phyloP scores from a whole-genome alignment of 1,284 basidiomycete genomes.

The Cryptococcus sp. region DNA sequence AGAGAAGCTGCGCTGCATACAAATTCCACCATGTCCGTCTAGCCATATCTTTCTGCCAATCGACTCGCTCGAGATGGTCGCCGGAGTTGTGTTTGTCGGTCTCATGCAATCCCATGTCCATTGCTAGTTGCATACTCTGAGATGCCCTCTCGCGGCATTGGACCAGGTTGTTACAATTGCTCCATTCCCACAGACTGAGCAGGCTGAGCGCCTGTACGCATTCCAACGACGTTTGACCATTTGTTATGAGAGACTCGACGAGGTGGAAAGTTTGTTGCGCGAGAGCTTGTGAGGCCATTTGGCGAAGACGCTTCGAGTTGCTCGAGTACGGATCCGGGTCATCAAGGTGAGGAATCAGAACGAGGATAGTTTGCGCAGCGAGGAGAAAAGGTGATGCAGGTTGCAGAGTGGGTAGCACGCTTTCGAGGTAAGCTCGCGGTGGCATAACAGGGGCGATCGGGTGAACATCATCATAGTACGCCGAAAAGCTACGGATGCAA shows the following conservation, averaged over 20 bases:
- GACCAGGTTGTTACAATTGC: conserved; percentile 37
- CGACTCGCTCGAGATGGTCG: conserved; percentile 42
- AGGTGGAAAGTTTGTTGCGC: conserved; percentile 26
- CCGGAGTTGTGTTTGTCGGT: conserved; percentile 35
- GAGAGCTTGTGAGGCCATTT: conserved; percentile 30
- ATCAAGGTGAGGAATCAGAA: conserved; percentile 45
- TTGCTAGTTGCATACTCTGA: conserved; percentile 44
- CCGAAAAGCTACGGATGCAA: conserved; percentile 30
- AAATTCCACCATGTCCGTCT: conserved; percentile 52
- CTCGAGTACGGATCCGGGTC: conserved; percentile 45
- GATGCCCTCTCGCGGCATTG: conserved; percentile 32
- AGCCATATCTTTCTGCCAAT: conserved; percentile 49
- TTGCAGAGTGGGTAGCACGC: conserved; percentile 36
- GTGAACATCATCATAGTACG: conserved; percentile 53
- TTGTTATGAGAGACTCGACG: conserved; percentile 21
- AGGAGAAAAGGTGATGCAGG: conserved; percentile 50
- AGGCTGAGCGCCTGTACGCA: conserved; percentile 48
- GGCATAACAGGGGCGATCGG: conserved; percentile 52
- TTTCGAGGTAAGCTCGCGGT: conserved; percentile 36
- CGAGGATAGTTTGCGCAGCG: conserved; percentile 50
- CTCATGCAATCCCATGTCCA: conserved; percentile 49
- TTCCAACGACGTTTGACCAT: conserved; percentile 33
- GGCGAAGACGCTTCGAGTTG: conserved; percentile 43
- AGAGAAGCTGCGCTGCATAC: conserved; percentile 42
- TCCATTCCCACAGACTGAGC: conserved; percentile 52